Base-by-base conservation (phyloP, 371 early-diverging fungal genomes). In the Apophysomyces sp. region DNA sequence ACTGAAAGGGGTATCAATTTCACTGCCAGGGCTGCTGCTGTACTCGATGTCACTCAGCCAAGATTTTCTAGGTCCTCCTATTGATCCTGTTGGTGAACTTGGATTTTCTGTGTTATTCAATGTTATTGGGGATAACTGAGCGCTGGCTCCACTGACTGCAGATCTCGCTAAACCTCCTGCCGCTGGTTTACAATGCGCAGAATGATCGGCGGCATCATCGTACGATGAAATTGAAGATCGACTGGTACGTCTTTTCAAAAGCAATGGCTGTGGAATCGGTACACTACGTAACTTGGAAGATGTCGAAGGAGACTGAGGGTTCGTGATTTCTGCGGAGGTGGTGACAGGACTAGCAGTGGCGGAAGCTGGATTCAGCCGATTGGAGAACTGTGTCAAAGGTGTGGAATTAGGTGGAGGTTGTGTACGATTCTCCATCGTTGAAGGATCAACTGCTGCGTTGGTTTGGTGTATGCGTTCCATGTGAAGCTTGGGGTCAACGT, bases 251-350 rank as follows among this genome's bases (percentile, higher is more conserved):
- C 65, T 40, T 37, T 65, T 67, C 24, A 71, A 52, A 15, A 71
- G 53, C 8, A 71, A 55, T 8, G 72, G 72, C 49, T 71, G 72
- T 13, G 72, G 72, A 53, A 71, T 71, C 11, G 72, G 72, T 7
- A 71, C 72, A 54, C 65, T 67, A 27, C 67, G 62, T 26, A 70
- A 27, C 36, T 61, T 66, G 24, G 67, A 49, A 27, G 64, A 63
- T 0, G 51, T 34, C 13, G 71, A 39, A 8, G 69, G 52, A 11
- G 65, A 62, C 1, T 65, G 61, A 18, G 65, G 62, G 12, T 59
- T 60, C 8, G 60, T 60, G 34, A 40, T 60, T 26, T 37, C 54
- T 21, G 57, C 54, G 52, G 57, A 51, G 28, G 57, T 24, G 36
- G 26, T 57, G 57, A 62, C 57, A 7, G 63, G 29, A 29, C 49